phyloP scores from a whole-genome alignment of 306 rosid species.

The Vigna trinervia region DNA sequence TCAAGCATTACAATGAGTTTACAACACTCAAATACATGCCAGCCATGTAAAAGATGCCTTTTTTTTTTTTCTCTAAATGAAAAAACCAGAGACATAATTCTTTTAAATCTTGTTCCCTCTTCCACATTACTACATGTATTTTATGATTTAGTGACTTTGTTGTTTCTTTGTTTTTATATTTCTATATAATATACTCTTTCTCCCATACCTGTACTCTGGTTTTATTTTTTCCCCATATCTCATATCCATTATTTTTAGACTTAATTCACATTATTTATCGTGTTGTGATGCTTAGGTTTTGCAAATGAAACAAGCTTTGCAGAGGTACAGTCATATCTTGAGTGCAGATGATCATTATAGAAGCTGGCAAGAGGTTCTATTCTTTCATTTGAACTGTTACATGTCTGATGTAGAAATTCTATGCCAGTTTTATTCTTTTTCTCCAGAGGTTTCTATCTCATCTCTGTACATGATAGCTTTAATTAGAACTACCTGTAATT shows the following conservation, averaged over 20 bases:
- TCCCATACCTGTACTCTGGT: constrained; percentile 1
- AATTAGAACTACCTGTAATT: constrained; percentile 27
- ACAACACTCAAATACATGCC: constrained; percentile 4
- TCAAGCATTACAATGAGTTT: constrained; percentile 28
- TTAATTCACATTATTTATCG: constrained; percentile 46
- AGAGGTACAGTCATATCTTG: constrained; percentile 84
- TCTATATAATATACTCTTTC: neutral
- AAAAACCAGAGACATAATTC: constrained; percentile 1
- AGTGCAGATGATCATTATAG: constrained; percentile 85
- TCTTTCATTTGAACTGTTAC: constrained; percentile 34
- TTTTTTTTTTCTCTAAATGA: constrained; percentile 11
- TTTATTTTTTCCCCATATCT: neutral
- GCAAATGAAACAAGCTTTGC: constrained; percentile 88
- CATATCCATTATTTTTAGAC: constrained; percentile 25
- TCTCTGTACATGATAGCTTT: constrained; percentile 27
- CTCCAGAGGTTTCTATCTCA: constrained; percentile 25
- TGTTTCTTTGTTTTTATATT: constrained; percentile 24
- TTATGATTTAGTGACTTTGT: neutral
- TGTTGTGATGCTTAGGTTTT: constrained; percentile 67
- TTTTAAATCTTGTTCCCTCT: constrained; percentile 15
- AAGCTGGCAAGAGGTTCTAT: constrained; percentile 97
- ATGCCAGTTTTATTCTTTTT: constrained; percentile 29
- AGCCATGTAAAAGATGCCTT: constrained; percentile 20
- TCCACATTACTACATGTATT: constrained; percentile 22
- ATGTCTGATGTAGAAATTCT: constrained; percentile 19